Percentiles rank a stretch among this genome's conserved stretches.
These are phyloP conservation scores for Umbilicaria muhlenbergii DNA, from an alignment of 495 filamentous ascomycete species.

Conservation along the genomic window DNA sequence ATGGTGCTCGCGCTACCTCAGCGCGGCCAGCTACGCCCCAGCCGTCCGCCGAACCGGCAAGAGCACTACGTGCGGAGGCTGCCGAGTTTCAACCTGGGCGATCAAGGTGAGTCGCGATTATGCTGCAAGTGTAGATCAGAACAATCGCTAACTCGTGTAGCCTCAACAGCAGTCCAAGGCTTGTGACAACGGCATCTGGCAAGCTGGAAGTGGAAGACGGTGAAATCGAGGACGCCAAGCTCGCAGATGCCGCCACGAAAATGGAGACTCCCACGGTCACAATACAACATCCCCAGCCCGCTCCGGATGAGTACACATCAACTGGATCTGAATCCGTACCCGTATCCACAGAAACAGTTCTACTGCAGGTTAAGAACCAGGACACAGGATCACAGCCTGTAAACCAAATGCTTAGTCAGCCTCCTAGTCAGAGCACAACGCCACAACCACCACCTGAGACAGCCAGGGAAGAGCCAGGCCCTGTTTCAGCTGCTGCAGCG, in stretches of 20 bases:
- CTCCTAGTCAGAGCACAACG: conserved; percentile 39
- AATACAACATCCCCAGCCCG: conserved; percentile 9
- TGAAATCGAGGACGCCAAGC: conserved; percentile 56
- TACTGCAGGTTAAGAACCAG: too few relatives aligned
- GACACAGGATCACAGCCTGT: too few relatives aligned
- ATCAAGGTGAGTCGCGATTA: conserved; percentile 24
- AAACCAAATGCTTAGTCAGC: conserved; percentile 39
- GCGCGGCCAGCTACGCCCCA: conserved; percentile 24
- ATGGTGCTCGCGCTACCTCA: conserved; percentile 13
- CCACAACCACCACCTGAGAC: conserved; percentile 25
- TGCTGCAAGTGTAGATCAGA: conserved; percentile 1
- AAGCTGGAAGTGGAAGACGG: conserved; percentile 58
- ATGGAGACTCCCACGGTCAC: conserved; percentile 1
- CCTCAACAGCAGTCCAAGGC: conserved; percentile 17
- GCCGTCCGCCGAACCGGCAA: conserved; percentile 21
- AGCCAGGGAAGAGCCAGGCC: neutral
- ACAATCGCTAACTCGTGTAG: conserved; percentile 8
- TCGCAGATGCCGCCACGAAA: conserved; percentile 19
- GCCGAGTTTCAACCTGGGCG: conserved; percentile 29
- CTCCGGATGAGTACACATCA: conserved; percentile 1
- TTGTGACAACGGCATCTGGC: conserved; percentile 15
- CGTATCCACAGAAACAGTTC: too few relatives aligned
- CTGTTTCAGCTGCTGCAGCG: neutral
- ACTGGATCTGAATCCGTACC: neutral
- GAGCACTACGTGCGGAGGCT: conserved; percentile 30